phyloP scores from a whole-genome alignment of 495 filamentous ascomycete genomes.

The Haplographium delicatum region DNA sequence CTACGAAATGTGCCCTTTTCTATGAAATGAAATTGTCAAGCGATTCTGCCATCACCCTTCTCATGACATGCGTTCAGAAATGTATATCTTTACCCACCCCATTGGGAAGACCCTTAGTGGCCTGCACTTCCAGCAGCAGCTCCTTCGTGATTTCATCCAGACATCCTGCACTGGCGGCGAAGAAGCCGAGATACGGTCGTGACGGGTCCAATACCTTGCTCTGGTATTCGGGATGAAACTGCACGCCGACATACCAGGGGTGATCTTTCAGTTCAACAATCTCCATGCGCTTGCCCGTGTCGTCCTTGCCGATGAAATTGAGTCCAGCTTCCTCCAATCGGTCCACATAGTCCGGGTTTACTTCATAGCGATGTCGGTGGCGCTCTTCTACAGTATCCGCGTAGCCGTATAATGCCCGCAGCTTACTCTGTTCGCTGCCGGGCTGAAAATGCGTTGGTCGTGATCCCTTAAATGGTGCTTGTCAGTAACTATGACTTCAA shows the following conservation, averaged over 20 bases:
- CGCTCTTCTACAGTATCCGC: conserved; percentile 52
- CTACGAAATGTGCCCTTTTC: neutral
- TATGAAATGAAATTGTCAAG: neutral
- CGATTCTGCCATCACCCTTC: neutral
- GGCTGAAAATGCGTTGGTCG: conserved; percentile 71
- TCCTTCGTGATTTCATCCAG: conserved; percentile 40
- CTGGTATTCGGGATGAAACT: conserved; percentile 85
- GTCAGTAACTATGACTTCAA: conserved; percentile 1
- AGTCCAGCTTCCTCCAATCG: conserved; percentile 52
- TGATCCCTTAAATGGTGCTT: conserved; percentile 40
- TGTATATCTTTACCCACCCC: neutral
- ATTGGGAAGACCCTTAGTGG: neutral
- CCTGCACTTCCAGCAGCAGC: neutral
- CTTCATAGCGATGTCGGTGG: conserved; percentile 72
- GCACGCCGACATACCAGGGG: conserved; percentile 85
- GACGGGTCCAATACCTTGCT: conserved; percentile 67
- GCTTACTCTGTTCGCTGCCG: conserved; percentile 70
- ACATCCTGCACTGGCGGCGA: conserved; percentile 67
- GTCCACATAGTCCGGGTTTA: conserved; percentile 63
- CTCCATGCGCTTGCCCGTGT: conserved; percentile 82
- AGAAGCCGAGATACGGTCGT: conserved; percentile 78
- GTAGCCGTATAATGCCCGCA: conserved; percentile 68
- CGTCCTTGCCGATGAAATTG: conserved; percentile 73
- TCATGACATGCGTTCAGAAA: neutral
- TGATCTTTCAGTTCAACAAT: conserved; percentile 85